Evolutionary conservation across 257 asterid genomes (phyloP), one percentile per base, ranked within the genome.

Genomic region (Jacaranda copaia): DNA sequence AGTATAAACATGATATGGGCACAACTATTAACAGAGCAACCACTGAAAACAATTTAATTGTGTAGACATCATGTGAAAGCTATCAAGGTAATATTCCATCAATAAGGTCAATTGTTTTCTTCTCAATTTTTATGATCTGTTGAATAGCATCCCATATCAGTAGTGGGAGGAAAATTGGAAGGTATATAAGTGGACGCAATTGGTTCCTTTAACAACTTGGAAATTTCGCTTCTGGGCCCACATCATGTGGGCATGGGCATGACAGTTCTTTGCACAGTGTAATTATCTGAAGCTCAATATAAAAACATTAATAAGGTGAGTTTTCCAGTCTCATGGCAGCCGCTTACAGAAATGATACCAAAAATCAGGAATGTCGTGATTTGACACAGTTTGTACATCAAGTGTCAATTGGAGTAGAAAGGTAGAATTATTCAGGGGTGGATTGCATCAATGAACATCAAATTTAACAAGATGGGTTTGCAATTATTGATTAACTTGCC

Each of bases 371-470:
- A 62, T 62, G 3, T 35, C 4, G 16, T 62, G 68, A 36, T 39
- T 12, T 13, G 48, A 14, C 9, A 62, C 8, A 1, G 13, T 57
- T 57, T 1, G 25, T 9, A 39, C 12, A 8, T n/a, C 62, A 1
- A 3, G 62, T 16, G 19, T 6, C 48, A 5, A 38, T 40, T 15
- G 3, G 5, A 64, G 13, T 64, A 35, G 40, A 10, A 71, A 53
- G 48, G 66, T 16, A 55, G 51, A 52, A 52, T 43, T 51, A 51
- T 12, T 15, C 3, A 69, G 15, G 12, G 16, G 51, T 56, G 15
- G 52, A 51, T 36, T 70, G 75, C 49, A 70, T 51, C 8, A 70
- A 36, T 42, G 45, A 49, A 64, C 49, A 53, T 36, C 38, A 15
- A 42, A 52, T 69, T 53, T 49, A 70, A 39, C 38, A n/a, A 70